Evolutionary conservation across 2,329 filamentous ascomycete genomes (phyloP).

Genomic region (Diplodia scrobiculata): DNA sequence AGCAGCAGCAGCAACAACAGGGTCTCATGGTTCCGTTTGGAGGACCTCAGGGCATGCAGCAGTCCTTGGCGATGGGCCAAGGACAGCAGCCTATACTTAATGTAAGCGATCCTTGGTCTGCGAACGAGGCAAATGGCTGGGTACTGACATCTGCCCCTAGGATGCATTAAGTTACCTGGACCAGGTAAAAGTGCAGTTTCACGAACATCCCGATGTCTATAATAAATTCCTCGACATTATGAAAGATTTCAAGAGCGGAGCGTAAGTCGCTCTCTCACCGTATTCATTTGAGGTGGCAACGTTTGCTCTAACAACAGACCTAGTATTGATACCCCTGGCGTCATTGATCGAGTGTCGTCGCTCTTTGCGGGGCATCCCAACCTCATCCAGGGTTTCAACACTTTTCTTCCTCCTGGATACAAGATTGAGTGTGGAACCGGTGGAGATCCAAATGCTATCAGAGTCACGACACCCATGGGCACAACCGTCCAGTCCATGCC

Average conservation of each 20-base stretch:
- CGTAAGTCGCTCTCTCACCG: conserved; percentile 58
- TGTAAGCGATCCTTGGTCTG: conserved; percentile 48
- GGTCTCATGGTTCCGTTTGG: conserved; percentile 56
- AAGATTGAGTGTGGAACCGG: conserved; percentile 93
- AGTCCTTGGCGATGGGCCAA: conserved; percentile 65
- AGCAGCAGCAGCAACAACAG: conserved; percentile 56
- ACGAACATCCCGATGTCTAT: conserved; percentile 95
- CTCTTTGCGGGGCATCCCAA: conserved; percentile 95
- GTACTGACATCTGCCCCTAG: conserved; percentile 40
- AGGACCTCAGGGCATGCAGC: conserved; percentile 45
- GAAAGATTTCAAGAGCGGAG: conserved; percentile 99
- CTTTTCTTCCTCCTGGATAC: conserved; percentile 92
- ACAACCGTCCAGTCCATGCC: conserved; percentile 90
- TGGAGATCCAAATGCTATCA: conserved; percentile 91
- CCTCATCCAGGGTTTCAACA: conserved; percentile 97
- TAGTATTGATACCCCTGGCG: conserved; percentile 91
- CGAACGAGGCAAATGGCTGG: conserved; percentile 17
- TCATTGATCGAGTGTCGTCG: conserved; percentile 93
- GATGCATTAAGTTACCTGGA: conserved; percentile 94
- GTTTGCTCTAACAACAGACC: neutral
- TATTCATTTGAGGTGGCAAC: neutral
- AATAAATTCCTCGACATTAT: conserved; percentile 97
- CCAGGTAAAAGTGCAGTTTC: conserved; percentile 97
- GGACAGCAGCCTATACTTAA: conserved; percentile 84
- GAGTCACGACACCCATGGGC: conserved; percentile 97